phyloP scores from a whole-genome alignment of 768 basidiomycete species.

The Mycena olivaceomarginata region DNA sequence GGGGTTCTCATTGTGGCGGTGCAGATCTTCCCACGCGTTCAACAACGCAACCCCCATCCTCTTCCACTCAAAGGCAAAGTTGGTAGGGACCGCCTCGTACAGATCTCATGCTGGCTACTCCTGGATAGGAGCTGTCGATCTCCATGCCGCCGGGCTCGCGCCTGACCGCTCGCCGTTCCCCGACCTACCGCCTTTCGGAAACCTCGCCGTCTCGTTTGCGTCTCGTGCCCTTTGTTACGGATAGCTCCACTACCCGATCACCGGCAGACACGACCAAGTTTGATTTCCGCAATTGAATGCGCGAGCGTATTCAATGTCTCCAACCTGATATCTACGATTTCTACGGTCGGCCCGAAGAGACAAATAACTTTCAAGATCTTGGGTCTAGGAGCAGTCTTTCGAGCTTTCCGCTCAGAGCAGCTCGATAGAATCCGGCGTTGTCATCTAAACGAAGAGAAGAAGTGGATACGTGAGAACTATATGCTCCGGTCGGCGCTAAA shows the following conservation, averaged over 20 bases:
- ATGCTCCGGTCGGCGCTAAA: constrained; percentile 17
- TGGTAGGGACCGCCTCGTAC: too few species aligned
- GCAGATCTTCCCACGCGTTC: too few species aligned
- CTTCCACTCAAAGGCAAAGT: too few species aligned
- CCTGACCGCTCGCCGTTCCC: too few species aligned
- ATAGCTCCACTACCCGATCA: constrained; percentile 1
- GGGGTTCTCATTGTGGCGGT: too few species aligned
- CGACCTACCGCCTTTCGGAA: neutral
- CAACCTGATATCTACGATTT: neutral
- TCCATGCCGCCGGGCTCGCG: too few species aligned
- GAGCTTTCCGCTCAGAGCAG: neutral
- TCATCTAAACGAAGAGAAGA: constrained; percentile 15
- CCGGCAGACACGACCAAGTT: neutral
- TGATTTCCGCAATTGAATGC: constrained; percentile 18
- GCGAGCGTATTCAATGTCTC: neutral
- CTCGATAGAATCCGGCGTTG: neutral
- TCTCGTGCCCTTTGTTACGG: constrained; percentile 2
- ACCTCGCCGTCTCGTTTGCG: neutral
- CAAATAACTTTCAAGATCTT: neutral
- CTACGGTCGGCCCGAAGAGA: too few species aligned
- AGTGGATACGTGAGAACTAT: constrained; percentile 22
- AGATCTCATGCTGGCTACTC: too few species aligned
- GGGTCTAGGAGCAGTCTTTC: neutral
- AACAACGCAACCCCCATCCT: too few species aligned
- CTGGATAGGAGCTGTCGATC: too few species aligned